Base-by-base conservation (phyloP, 371 early-diverging fungal genomes). In the Neoconidiobolus thromboides region DNA sequence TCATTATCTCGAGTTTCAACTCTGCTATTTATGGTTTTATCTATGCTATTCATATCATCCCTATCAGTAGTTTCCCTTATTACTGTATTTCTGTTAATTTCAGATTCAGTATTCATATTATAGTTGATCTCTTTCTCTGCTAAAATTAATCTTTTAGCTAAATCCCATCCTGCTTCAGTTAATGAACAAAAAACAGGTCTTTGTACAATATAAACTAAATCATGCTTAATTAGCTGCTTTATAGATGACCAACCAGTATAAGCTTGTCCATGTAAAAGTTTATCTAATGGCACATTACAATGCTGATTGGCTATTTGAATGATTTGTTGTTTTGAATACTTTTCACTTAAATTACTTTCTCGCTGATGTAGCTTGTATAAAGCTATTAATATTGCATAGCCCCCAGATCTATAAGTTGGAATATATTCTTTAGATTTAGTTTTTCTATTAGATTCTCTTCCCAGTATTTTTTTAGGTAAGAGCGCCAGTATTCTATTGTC, bases 311-410 rank as follows among this genome's bases (percentile, higher is more conserved):
- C 86, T 2, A 62, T n/a, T 0, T 71, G 67, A 7, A 78, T 71
- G 15, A 86, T 79, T 15, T 86, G 79, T 1, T 74, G 62, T 63
- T 78, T 80, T 14, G 75, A 73, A 62, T 79, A 39, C 1, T 61
- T 66, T 26, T 26, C 26, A 26, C 26, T 26, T 26, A 48, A 48
- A 12, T 26, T 43, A 36, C 4, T 9, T 15, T 41, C 7, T 14
- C 69, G 62, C 0, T 69, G 61, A 12, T 69, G 61, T 3, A 71
- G 61, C 15, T 78, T 70, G 41, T 75, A 67, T 9, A 95, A 67
- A 6, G 87, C 76, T 1, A 89, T 62, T n/a, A 96, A 68, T 42
- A 96, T 85, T 3, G 81, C 90, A 68, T 91, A 96, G 1, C 82
- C 76, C 2, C 86, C 93, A 0, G 90, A 81, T 36, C 89, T 79